These are phyloP conservation scores for Nidula microcarpa DNA, from an alignment of 768 basidiomycete genomes.

Conservation along the genomic window DNA sequence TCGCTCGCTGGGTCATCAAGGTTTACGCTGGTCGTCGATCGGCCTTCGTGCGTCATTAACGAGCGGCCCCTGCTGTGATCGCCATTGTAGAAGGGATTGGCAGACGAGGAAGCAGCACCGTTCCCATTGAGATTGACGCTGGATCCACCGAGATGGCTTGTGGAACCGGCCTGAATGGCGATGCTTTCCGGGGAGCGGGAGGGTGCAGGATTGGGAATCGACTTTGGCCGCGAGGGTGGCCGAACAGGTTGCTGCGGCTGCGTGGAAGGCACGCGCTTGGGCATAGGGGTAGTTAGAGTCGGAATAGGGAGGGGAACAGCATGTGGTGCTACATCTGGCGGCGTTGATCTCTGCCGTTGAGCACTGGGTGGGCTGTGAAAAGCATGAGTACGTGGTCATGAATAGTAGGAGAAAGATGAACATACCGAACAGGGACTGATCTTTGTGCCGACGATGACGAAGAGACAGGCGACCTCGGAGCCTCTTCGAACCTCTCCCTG, in stretches of 20 bases:
- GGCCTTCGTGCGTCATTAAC: not conserved
- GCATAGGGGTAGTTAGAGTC: slow-evolving; percentile 17
- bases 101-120: not conserved
- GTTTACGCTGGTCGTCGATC: not conserved
- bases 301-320: slow-evolving; percentile 10
- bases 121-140: not conserved
- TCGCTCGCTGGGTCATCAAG: slow-evolving; percentile 7
- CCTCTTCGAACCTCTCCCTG: slow-evolving; percentile 2
- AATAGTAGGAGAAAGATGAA: not conserved
- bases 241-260: slow-evolving; percentile 13
- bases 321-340: slow-evolving; percentile 14
- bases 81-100: not conserved
- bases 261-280: slow-evolving; percentile 13
- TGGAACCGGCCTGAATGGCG: slow-evolving; percentile 4
- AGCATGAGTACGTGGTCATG: not conserved
- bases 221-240: slow-evolving; percentile 4
- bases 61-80: not conserved
- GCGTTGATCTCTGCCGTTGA: not conserved
- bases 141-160: not conserved
- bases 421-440: not conserved
- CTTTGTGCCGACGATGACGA: not conserved
- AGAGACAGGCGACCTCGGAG: not conserved
- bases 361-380: not conserved
- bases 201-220: slow-evolving; percentile 5
- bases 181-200: slow-evolving; percentile 12